These are phyloP conservation scores for Collybia sordida DNA, from an alignment of 768 basidiomycete genomes.

Conservation along the genomic window DNA sequence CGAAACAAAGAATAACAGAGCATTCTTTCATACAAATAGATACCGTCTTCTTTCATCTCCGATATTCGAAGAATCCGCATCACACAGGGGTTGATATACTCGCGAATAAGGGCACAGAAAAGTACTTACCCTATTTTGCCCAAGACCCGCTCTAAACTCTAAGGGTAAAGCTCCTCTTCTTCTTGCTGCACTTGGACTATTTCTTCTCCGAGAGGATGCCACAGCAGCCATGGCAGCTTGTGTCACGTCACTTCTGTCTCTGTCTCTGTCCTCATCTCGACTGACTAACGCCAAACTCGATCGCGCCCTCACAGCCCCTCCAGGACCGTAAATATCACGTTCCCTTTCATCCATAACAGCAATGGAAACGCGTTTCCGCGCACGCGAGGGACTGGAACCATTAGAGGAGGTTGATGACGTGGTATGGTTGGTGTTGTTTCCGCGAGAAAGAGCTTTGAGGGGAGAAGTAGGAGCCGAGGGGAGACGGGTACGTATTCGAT, in stretches of 20 bases:
- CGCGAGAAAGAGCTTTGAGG: constrained; percentile 14
- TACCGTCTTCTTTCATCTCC: no score
- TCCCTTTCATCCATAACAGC: neutral
- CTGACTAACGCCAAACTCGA: neutral
- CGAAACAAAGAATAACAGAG: constrained; percentile 1
- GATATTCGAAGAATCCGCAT: no score
- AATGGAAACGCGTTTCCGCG: constrained; percentile 12
- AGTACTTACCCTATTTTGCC: constrained; percentile 6
- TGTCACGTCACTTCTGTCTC: constrained; percentile 8
- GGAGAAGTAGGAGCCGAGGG: constrained; percentile 45
- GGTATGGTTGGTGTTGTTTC: neutral
- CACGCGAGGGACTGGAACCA: constrained; percentile 7
- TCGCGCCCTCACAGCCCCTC: neutral
- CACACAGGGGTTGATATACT: no score
- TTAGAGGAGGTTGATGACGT: constrained; percentile 4
- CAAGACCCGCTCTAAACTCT: constrained; percentile 31
- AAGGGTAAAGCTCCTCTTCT: constrained; percentile 41
- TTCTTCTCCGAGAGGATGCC: constrained; percentile 54
- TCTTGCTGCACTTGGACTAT: constrained; percentile 29
- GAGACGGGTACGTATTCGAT: constrained; percentile 36
- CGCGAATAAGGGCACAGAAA: no score
- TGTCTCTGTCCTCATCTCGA: neutral
- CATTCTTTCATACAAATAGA: neutral
- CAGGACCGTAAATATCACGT: neutral
- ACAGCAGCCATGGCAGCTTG: constrained; percentile 36